phyloP scores from a whole-genome alignment of 331 rosid species.

The Phaseolus coccineus region DNA sequence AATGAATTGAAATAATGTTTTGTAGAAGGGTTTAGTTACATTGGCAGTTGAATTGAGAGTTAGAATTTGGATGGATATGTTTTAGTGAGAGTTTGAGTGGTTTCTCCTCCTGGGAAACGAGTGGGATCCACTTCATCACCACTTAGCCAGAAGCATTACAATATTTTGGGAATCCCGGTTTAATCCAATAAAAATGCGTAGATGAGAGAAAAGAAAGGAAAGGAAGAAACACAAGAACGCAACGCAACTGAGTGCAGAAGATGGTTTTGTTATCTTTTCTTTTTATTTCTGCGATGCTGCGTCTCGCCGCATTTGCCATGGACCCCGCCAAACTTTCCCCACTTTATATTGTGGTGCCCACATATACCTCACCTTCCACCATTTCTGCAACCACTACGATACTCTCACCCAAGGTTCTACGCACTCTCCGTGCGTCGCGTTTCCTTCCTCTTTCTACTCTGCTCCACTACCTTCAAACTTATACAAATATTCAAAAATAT shows the following conservation, averaged over 20 bases:
- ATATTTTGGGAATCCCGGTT: constrained; percentile 26
- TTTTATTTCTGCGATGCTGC: constrained; percentile 51
- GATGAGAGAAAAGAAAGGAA: constrained; percentile 10
- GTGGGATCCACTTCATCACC: constrained; percentile 56
- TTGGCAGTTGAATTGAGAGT: constrained; percentile 11
- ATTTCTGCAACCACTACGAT: constrained; percentile 28
- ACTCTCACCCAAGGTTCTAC: constrained; percentile 7
- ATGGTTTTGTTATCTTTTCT: neutral
- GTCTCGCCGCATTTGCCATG: constrained; percentile 74
- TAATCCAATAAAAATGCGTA: constrained; percentile 7
- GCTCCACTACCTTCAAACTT: too few species aligned
- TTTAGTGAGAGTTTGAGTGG: neutral
- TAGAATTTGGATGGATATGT: constrained; percentile 32
- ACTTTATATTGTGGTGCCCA: constrained; percentile 40
- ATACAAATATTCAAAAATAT: too few species aligned
- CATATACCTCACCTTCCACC: constrained; percentile 56
- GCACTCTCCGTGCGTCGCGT: constrained; percentile 23
- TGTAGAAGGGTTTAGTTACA: too few species aligned
- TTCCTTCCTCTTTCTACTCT: constrained; percentile 9
- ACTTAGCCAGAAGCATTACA: constrained; percentile 32
- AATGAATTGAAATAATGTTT: too few species aligned
- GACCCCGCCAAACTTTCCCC: constrained; percentile 58
- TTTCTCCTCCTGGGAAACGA: constrained; percentile 43
- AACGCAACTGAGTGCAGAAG: constrained; percentile 19
- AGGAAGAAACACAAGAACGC: neutral